Evolutionary conservation across 305 asterid species (phyloP), one percentile per base, ranked within the genome.

Genomic region (Stenogyne calaminthoides): DNA sequence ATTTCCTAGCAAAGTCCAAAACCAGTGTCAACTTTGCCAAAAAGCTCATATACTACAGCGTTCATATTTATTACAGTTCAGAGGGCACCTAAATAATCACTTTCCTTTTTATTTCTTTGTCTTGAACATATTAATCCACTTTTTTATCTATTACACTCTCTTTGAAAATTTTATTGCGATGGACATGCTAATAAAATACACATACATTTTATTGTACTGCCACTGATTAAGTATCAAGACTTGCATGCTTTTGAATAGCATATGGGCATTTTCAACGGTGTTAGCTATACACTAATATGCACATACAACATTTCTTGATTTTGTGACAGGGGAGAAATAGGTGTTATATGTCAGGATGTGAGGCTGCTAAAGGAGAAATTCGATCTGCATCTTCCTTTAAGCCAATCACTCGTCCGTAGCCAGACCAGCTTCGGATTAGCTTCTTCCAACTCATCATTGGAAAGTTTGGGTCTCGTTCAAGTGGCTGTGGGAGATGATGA

Each of bases 291-390:
- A 52, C 27, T 16, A 18, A 52, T 2, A 52, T 52, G 27, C 27
- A 9, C 59, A 7, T 52, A 52, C 8, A 54, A 25, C 32, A 16
- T 60, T 32, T 39, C 16, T 69, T 16, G 27, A n/a, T 60, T 34
- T 22, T 25, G 29, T 25, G 29, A 25, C 69, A 95, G 98, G 72
- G 99, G 99, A 58, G 99, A 95, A 75, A 80, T 89, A 46, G 91
- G 87, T 54, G 97, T 88, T 40, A 87, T 90, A 79, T 89, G 88
- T 73, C 85, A 87, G 54, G 99, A 92, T 83, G 90, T 88, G 78
- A 89, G 77, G 81, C 74, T 80, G 77, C 78, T 90, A 12, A 92
- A 92, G 80, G 88, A 88, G 82, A 89, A 79, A 74, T 84, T 89
- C 49, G 92, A 92, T 47, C 87, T 83, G 37, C 73, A 61, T 6